These are phyloP conservation scores for Euphorbia tirucalli DNA, from an alignment of 345 rosid genomes.

Conservation along the genomic window DNA sequence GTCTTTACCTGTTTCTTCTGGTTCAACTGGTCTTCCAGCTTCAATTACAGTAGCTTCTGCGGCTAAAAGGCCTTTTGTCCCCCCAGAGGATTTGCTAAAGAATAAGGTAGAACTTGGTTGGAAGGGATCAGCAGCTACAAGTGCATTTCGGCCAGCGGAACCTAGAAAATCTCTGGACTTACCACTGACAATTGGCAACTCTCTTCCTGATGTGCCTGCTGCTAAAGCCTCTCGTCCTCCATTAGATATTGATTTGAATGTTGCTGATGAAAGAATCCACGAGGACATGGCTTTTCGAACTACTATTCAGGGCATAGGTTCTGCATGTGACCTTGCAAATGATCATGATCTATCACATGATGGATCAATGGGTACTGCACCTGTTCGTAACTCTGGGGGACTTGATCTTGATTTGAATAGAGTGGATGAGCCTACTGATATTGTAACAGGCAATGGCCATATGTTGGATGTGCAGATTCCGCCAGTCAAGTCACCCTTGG, in stretches of 20 bases:
- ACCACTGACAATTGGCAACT: slow-evolving; percentile 27
- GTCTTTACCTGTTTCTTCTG: slow-evolving; percentile 45
- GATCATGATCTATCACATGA: slow-evolving; percentile 28
- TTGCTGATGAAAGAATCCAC: slow-evolving; percentile 71
- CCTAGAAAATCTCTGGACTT: slow-evolving; percentile 61
- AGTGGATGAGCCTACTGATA: slow-evolving; percentile 59
- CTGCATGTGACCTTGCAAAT: slow-evolving; percentile 27
- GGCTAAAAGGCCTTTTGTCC: slow-evolving; percentile 82
- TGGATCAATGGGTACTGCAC: slow-evolving; percentile 32
- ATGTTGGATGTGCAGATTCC: slow-evolving; percentile 40
- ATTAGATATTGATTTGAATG: slow-evolving; percentile 79
- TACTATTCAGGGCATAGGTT: slow-evolving; percentile 34
- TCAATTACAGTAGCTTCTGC: slow-evolving; percentile 84
- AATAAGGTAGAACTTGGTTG: slow-evolving; percentile 75
- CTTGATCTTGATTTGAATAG: slow-evolving; percentile 85
- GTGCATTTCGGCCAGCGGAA: slow-evolving; percentile 97
- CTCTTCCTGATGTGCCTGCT: slow-evolving; percentile 37
- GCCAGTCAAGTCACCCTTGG: slow-evolving; percentile 33
- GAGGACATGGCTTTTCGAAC: slow-evolving; percentile 60
- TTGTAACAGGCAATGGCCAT: slow-evolving; percentile 33
- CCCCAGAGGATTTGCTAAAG: slow-evolving; percentile 65
- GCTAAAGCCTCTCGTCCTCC: slow-evolving; percentile 49
- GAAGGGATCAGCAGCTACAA: slow-evolving; percentile 98
- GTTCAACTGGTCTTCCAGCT: slow-evolving; percentile 48
- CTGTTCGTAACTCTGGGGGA: slow-evolving; percentile 50